Conservation (phyloP, 805 yeast species). For the Cyberlindnera misumaiensis region DNA sequence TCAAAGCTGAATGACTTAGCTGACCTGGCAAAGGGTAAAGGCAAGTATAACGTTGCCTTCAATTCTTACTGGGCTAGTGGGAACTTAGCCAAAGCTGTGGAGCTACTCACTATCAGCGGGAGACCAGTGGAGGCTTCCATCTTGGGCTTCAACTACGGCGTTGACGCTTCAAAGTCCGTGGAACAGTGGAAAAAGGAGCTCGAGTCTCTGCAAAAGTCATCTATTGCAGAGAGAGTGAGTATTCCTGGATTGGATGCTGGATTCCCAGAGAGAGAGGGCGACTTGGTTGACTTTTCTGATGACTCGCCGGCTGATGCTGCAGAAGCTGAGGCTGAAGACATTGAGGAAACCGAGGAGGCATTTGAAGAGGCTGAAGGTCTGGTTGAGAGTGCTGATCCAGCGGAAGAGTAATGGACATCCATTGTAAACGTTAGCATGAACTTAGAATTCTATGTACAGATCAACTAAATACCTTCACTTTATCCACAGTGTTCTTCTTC, state of each 20-base stretch:
- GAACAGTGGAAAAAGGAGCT: conserved; percentile 64
- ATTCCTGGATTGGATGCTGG: conserved; percentile 26
- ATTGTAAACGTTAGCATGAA: not conserved
- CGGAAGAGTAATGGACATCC: conserved; percentile 3
- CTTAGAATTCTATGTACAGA: not conserved
- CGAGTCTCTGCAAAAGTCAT: conserved; percentile 40
- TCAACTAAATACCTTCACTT: conserved; percentile 35
- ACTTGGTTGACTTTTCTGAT: conserved; percentile 36
- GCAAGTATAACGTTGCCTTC: conserved; percentile 86
- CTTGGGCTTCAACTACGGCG: conserved; percentile 62
- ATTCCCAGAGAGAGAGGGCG: conserved; percentile 27
- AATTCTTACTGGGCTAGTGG: conserved; percentile 87
- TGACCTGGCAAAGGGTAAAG: conserved; percentile 55
- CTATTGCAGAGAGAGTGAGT: conserved; percentile 56
- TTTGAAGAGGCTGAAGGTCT: conserved; percentile 1
- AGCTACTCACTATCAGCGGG: conserved; percentile 58
- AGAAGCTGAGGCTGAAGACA: conserved; percentile 9
- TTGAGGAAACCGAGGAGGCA: conserved; percentile 4
- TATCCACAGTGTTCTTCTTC: conserved; percentile 36
- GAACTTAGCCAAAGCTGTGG: conserved; percentile 54
- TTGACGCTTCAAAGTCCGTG: conserved; percentile 40
- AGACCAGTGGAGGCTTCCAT: conserved; percentile 82
- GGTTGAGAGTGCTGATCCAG: conserved; percentile 1
- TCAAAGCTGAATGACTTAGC: conserved; percentile 59
- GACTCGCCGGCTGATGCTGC: conserved; percentile 22